Base-by-base conservation (phyloP, 1,284 basidiomycete genomes). In the Trichosporon coremiiforme region DNA sequence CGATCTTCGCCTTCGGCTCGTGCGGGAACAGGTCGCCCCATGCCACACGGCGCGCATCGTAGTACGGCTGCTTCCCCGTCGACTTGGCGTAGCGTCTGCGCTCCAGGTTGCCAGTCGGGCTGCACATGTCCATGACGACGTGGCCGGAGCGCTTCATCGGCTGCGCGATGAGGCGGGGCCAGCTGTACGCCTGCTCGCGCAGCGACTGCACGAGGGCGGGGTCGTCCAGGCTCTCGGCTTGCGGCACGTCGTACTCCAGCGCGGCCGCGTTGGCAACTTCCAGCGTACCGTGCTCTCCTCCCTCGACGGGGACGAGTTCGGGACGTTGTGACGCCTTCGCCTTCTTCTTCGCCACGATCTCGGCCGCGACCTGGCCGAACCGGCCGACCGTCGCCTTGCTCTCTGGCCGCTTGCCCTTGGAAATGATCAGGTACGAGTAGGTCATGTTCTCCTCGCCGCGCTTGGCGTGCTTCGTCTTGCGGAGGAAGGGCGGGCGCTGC, bases 21-120 rank as follows among this genome's bases (percentile, higher is more conserved):
- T 98, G 95, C 4, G 97, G 96, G 84, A 97, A 98, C 12, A 94
- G 86, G 80, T 99, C 97, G 12, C 97, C 97, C 94, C 95, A 98
- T 22, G 84, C 85, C 0, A 91, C 89, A 84, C 98, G 98, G 62
- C 96, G 89, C 0, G 95, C 95, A 80, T 99, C 97, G 78, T 98
- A 95, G 80, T 90, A 99, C 0, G 89, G 87, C 79, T 98, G 95
- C 80, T 94, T 95, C 8, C 95, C 95, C 82, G 95, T 92, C 0
- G 94, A 95, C 77, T 90, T 93, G 1, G 95, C 90, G 57, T 97
- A 90, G 1, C 91, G 97, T 81, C 57, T 31, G 6, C 57, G 57
- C 33, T 62, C 57, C 6, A 62, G 57, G 29, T 62, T 31, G 5
- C 57, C 57, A 2, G 31, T 6, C 0, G 88, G 78, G 20, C 90